phyloP scores from a whole-genome alignment of 768 basidiomycete species.

The Terana coerulea region DNA sequence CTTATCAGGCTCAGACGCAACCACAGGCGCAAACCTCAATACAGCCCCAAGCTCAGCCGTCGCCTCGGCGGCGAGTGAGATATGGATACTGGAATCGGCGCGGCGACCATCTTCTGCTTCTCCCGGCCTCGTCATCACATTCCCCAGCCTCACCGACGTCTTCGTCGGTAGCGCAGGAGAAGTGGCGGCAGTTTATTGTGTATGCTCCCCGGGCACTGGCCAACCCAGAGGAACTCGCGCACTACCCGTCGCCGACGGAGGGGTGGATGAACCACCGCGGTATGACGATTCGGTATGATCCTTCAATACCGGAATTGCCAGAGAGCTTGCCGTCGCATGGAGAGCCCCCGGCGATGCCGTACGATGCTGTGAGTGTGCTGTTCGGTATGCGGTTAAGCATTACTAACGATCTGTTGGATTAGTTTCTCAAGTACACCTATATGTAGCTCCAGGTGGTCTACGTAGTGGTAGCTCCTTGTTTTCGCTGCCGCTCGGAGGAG shows the following conservation, averaged over 20 bases:
- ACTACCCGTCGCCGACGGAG: slow-evolving; percentile 52
- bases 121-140: background rate
- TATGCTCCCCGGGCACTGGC: slow-evolving; percentile 54
- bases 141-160: background rate
- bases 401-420: too few species aligned
- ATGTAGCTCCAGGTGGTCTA: too few species aligned
- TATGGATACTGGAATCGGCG: slow-evolving; percentile 72
- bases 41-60: slow-evolving; percentile 26
- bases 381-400: too few species aligned
- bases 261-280: slow-evolving; percentile 58
- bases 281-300: slow-evolving; percentile 35
- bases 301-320: slow-evolving; percentile 51
- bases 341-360: slow-evolving; percentile 49
- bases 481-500: too few species aligned
- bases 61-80: slow-evolving; percentile 35
- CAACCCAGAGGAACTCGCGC: slow-evolving; percentile 58
- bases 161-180: too few species aligned
- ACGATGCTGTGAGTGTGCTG: slow-evolving; percentile 47
- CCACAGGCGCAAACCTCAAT: too few species aligned
- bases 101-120: slow-evolving; percentile 54
- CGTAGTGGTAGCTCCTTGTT: too few species aligned
- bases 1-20: slow-evolving; percentile 19
- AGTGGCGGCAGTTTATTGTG: slow-evolving; percentile 51
- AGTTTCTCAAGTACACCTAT: too few species aligned
- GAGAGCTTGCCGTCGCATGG: slow-evolving; percentile 60